Base-by-base conservation (phyloP, 257 asterid species). In the Galeopsis tetrahit region DNA sequence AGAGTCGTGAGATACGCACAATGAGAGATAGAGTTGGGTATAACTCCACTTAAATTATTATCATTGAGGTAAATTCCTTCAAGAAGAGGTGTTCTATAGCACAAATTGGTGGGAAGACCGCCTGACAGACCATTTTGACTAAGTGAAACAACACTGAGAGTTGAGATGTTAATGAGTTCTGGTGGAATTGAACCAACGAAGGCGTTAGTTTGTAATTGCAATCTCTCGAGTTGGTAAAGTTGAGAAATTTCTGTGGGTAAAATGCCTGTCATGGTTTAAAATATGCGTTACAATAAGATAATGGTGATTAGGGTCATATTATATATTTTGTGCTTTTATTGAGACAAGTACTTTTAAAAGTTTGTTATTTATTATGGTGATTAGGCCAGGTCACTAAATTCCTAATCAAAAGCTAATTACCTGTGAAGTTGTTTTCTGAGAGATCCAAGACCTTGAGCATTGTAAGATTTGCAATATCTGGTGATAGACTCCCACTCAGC, bases 101-200 rank as follows among this genome's bases (percentile, higher is more conserved):
- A 52, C 10, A 52, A 2, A 15, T 52, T 52, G 59, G 59, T 6
- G 33, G 59, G 59, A 52, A 52, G 59, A 5, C 33, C 33, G 59
- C 59, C 59, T 2, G 59, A 17, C 33, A 52, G 11, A 15, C 8
- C 4, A 52, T 52, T 52, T 6, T 3, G 10, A 17, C 1, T 0
- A 5, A 80, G 69, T 1, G 34, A 3, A 11, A 80, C 33, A 8
- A 0, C 1, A 33, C 0, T n/a, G 7, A 81, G 66, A 36, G 80
- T 13, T 28, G 88, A 81, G 6, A 81, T 78, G 69, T 84, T 84
- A 14, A 76, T 76, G 11, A 84, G n/a, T 5, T 44, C 6, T 0
- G 34, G 39, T 28, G 88, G 84, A 2, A 82, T 78, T 1, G 59
- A 11, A 21, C 85, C 87, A 43, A 4, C 34, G 1, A 77, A 78